Percentiles rank a stretch among this genome's conserved stretches.
Conservation (phyloP, 192 early-diverging fungal species). For the Entomortierella lignicola region DNA sequence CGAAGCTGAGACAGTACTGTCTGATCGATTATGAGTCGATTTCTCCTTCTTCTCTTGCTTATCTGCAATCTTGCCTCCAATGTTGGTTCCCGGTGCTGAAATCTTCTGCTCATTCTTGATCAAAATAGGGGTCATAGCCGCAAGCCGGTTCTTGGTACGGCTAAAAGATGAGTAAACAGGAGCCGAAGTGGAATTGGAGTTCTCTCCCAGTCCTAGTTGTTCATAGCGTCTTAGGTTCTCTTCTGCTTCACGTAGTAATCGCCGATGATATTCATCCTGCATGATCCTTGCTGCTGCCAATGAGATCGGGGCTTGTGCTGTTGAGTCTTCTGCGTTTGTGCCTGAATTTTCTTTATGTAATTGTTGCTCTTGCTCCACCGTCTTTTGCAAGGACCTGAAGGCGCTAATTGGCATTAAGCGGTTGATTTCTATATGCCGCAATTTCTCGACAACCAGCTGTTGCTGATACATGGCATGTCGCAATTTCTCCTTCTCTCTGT, state of each 20-base stretch:
- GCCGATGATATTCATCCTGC: conserved; percentile 51
- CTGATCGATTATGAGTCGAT: neutral
- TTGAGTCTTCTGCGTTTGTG: neutral
- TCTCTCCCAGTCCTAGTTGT: conserved; percentile 57
- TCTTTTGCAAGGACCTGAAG: conserved; percentile 49
- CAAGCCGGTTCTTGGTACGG: conserved; percentile 34
- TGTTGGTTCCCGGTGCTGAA: neutral
- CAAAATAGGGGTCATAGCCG: neutral
- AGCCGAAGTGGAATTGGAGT: conserved; percentile 5
- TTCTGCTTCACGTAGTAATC: conserved; percentile 61
- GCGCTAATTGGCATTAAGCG: conserved; percentile 56
- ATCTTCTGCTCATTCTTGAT: neutral
- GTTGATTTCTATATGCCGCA: conserved; percentile 62
- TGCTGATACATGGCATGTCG: conserved; percentile 67
- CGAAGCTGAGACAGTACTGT: neutral
- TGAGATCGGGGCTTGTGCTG: conserved; percentile 26
- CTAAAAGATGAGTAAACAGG: conserved; percentile 30
- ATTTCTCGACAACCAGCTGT: conserved; percentile 58
- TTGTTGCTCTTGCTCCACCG: conserved; percentile 24
- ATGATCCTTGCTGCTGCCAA: conserved; percentile 30
- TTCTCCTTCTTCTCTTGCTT: conserved; percentile 19
- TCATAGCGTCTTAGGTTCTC: conserved; percentile 59
- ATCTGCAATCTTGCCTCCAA: neutral
- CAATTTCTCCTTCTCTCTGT: conserved; percentile 66
- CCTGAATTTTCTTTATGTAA: conserved; percentile 4